A percentile compares a stretch with the other conserved stretches of the same genome.
Conservation (phyloP, 306 rosid species). For the Acacia melanoxylon region DNA sequence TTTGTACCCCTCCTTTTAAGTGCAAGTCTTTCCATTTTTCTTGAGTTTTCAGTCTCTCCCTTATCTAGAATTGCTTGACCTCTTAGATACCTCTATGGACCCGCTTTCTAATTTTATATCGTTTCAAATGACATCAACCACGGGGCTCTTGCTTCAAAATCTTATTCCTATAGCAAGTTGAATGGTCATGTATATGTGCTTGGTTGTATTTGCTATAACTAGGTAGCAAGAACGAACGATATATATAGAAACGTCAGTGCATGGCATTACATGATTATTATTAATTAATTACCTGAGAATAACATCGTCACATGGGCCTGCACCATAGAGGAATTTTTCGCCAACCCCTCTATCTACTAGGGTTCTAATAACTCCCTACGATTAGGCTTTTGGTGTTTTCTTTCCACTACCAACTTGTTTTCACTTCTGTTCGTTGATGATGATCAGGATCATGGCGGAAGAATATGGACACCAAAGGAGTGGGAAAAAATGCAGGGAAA, state of each 20-base stretch:
- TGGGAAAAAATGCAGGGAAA: constrained; percentile 98
- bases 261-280: constrained; percentile 23
- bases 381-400: constrained; percentile 13
- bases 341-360: constrained; percentile 36
- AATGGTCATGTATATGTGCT: constrained; percentile 29
- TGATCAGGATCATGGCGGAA: constrained; percentile 80
- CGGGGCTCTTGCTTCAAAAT: constrained; percentile 32
- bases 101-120: constrained; percentile 9
- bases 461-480: constrained; percentile 97
- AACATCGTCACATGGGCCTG: constrained; percentile 16
- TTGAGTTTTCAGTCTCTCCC: neutral
- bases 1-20: constrained; percentile 54
- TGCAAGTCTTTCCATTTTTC: constrained; percentile 38
- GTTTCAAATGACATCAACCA: constrained; percentile 36
- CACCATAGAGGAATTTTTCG: neutral
- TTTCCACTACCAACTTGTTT: neutral
- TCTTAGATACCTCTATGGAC: constrained; percentile 26
- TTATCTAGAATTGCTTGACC: constrained; percentile 26
- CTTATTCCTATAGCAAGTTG: constrained; percentile 30
- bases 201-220: constrained; percentile 20
- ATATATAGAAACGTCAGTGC: constrained; percentile 9
- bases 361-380: constrained; percentile 34
- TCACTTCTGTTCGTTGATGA: neutral
- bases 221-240: neutral
- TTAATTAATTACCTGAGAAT: constrained; percentile 8